Base-by-base conservation (phyloP, 768 basidiomycete species). In the Leucosporidium creatinivorum region DNA sequence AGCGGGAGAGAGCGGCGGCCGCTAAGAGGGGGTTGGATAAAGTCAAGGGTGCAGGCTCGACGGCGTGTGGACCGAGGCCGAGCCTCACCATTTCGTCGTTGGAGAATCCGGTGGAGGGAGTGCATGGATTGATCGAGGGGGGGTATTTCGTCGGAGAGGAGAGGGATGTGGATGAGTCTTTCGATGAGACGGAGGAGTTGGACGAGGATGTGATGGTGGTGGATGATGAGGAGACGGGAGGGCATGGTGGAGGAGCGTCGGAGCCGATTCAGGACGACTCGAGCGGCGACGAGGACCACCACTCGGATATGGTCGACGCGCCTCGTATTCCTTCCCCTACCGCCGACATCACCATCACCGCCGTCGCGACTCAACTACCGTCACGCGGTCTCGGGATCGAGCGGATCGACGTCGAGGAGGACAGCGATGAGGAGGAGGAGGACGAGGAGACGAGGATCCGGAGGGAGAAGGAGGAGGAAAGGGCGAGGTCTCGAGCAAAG, bases 81-180 rank as follows among this genome's bases (percentile, higher is more conserved):
- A 56, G 50, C 44, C 50, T 44, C 2, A 67, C 55, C n/a, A 59
- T 51, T 63, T 65, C 21, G 58, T 25, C 48, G 61, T 72, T 44
- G 57, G 66, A 68, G 54, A 72, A 66, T 17, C 70, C 70, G 3
- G 68, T 72, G 47, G 71, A 72, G 39, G 71, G 71, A 23, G 67
- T 72, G 30, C 65, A 67, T 31, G 71, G 71, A 4, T 52, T 72
- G 28, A 65, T 72, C 47, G 67, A 66, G 39, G 71, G 71, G 6
- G 65, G 67, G 12, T 72, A 63, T 58, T 69, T 69, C 15, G 67
- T 63, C 23, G 71, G 71, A 12, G 71, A 72, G 51, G 69, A 70
- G 31, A 61, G 62, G 19, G 58, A 63, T 49, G 49, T 48, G 25
- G 44, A 57, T 23, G 58, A 57, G 21, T 44, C 39, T 6, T 44